Evolutionary conservation across 2,329 filamentous ascomycete species (phyloP).

Genomic region (Nemania serpens): DNA sequence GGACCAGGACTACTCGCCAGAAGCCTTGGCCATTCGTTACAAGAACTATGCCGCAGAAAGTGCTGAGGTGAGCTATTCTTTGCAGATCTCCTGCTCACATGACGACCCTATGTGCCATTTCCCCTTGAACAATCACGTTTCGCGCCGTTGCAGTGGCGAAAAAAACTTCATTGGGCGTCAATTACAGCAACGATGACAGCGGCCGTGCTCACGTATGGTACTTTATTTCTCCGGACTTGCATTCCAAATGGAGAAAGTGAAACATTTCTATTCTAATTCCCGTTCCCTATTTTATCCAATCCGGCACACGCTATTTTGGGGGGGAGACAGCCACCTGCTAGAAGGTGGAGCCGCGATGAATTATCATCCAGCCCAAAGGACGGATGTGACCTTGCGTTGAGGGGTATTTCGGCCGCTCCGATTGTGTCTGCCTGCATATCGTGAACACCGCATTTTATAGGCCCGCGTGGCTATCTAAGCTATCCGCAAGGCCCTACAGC

Average conservation of each 20-base stretch:
- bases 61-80: conserved; percentile 30
- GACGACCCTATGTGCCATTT: background rate
- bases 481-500: conserved; percentile 5
- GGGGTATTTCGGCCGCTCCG: conserved; percentile 9
- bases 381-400: background rate
- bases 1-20: conserved; percentile 61
- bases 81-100: background rate
- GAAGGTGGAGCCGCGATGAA: conserved; percentile 1
- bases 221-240: conserved; percentile 3
- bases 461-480: background rate
- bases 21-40: conserved; percentile 60
- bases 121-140: background rate
- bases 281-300: too few species aligned
- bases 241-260: too few species aligned
- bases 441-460: background rate
- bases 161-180: background rate
- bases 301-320: too few species aligned
- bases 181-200: background rate
- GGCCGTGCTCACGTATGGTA: conserved; percentile 14
- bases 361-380: background rate
- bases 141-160: background rate
- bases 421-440: background rate
- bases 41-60: conserved; percentile 54
- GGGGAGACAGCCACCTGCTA: background rate
- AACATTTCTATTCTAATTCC: too few species aligned